These are phyloP conservation scores for Imleria badia DNA, from an alignment of 768 basidiomycete species.

Conservation along the genomic window DNA sequence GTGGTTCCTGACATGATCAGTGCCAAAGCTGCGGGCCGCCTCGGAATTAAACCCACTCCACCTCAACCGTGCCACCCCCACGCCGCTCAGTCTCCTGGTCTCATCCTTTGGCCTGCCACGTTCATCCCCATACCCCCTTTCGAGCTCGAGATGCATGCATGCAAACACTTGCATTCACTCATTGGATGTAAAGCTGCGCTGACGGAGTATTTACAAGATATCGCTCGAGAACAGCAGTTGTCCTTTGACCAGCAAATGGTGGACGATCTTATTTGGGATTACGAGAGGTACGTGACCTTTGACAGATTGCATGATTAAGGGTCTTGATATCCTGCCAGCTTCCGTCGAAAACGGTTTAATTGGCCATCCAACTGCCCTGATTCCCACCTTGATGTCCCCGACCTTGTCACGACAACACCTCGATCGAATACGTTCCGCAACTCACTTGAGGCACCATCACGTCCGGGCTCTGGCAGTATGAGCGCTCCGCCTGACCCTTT, in stretches of 20 bases:
- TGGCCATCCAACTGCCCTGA: constrained; percentile 56
- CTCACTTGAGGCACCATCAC: constrained; percentile 16
- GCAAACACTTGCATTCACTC: constrained; percentile 64
- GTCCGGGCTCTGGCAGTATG: constrained; percentile 15
- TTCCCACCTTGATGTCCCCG: constrained; percentile 25
- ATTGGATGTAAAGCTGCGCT: constrained; percentile 63
- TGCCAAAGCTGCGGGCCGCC: constrained; percentile 38
- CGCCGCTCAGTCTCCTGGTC: constrained; percentile 57
- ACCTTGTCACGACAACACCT: constrained; percentile 21
- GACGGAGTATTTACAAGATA: constrained; percentile 43
- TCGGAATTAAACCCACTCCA: constrained; percentile 31
- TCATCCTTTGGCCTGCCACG: constrained; percentile 57
- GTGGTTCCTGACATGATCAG: constrained; percentile 31
- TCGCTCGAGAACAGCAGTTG: constrained; percentile 23
- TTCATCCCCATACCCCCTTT: constrained; percentile 56
- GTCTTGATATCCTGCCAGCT: constrained; percentile 40
- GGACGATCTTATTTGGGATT: constrained; percentile 35
- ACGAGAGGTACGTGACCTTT: constrained; percentile 30
- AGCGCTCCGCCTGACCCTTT: constrained; percentile 21
- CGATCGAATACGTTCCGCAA: constrained; percentile 19
- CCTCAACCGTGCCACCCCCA: constrained; percentile 22
- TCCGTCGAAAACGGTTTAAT: constrained; percentile 65
- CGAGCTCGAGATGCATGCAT: constrained; percentile 76
- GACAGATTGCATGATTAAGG: constrained; percentile 3
- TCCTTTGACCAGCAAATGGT: constrained; percentile 24